Conservation (phyloP, 2,329 filamentous ascomycete species). For the Fusarium camptoceras region DNA sequence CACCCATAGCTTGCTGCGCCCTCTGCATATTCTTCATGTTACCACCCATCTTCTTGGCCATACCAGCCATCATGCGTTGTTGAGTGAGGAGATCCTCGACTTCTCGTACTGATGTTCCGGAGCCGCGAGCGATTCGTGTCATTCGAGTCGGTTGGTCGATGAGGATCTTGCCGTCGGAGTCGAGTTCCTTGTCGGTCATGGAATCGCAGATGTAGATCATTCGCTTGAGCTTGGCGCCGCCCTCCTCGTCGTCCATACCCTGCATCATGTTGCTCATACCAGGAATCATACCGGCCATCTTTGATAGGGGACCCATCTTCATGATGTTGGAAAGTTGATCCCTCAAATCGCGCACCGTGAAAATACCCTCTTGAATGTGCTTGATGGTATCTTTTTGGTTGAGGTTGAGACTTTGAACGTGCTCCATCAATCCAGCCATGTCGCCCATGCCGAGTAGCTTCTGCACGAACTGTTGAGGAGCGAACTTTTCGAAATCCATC, state of each 20-base stretch:
- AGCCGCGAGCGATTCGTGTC: constrained; percentile 90
- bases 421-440: constrained; percentile 93
- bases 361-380: constrained; percentile 96
- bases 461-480: constrained; percentile 90
- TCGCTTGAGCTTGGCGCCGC: constrained; percentile 89
- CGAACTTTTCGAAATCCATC: constrained; percentile 92
- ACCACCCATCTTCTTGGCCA: constrained; percentile 99
- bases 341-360: constrained; percentile 91
- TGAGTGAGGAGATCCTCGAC: constrained; percentile 98
- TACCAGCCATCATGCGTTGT: constrained; percentile 97
- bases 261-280: constrained; percentile 94
- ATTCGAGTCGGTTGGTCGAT: constrained; percentile 92
- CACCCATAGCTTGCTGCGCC: constrained; percentile 90
- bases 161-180: constrained; percentile 94
- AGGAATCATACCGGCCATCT: constrained; percentile 99
- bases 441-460: constrained; percentile 98
- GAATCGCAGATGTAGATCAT: constrained; percentile 99
- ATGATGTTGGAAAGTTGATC: constrained; percentile 98
- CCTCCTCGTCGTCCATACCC: constrained; percentile 96
- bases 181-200: constrained; percentile 96
- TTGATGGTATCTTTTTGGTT: constrained; percentile 99
- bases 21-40: constrained; percentile 98
- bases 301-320: constrained; percentile 98
- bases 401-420: constrained; percentile 93
- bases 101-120: constrained; percentile 89